phyloP scores from a whole-genome alignment of 2,329 filamentous ascomycete species.

The Gaeumannomyces tritici region DNA sequence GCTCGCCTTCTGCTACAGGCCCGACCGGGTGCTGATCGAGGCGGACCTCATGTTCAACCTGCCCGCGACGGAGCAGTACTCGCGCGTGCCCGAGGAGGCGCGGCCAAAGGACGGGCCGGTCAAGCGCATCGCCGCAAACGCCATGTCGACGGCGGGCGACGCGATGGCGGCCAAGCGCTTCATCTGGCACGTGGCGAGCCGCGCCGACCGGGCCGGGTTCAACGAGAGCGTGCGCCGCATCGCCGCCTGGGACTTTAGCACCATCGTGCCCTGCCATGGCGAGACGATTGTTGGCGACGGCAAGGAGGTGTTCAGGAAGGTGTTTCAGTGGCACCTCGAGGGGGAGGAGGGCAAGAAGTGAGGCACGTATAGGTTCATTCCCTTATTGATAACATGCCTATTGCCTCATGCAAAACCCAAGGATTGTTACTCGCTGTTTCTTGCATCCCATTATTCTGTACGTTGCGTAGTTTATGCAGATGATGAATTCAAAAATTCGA shows the following conservation, averaged over 20 bases:
- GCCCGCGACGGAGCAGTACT: slow-evolving; percentile 79
- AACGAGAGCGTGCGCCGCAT: slow-evolving; percentile 61
- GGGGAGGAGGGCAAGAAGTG: not conserved
- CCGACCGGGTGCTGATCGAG: slow-evolving; percentile 69
- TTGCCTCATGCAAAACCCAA: no score
- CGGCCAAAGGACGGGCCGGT: slow-evolving; percentile 23
- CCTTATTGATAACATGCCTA: no score
- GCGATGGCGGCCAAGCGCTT: slow-evolving; percentile 73
- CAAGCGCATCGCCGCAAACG: slow-evolving; percentile 32
- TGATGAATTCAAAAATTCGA: no score
- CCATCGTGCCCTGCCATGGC: slow-evolving; percentile 85
- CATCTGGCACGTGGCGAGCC: slow-evolving; percentile 63
- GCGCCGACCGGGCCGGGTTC: slow-evolving; percentile 56
- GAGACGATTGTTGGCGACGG: slow-evolving; percentile 69
- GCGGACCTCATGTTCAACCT: slow-evolving; percentile 91
- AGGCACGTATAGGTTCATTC: not conserved
- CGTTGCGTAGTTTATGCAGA: no score
- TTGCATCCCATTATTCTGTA: not conserved
- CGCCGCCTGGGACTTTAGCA: slow-evolving; percentile 72
- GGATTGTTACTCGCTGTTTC: no score
- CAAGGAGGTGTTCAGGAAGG: slow-evolving; percentile 66
- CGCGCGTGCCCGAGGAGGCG: slow-evolving; percentile 40
- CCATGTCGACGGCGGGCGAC: slow-evolving; percentile 54
- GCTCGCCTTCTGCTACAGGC: slow-evolving; percentile 77
- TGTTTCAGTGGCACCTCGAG: slow-evolving; percentile 74